Evolutionary conservation across 2,329 filamentous ascomycete species (phyloP).

Genomic region (Nothomitra cinnamomea): DNA sequence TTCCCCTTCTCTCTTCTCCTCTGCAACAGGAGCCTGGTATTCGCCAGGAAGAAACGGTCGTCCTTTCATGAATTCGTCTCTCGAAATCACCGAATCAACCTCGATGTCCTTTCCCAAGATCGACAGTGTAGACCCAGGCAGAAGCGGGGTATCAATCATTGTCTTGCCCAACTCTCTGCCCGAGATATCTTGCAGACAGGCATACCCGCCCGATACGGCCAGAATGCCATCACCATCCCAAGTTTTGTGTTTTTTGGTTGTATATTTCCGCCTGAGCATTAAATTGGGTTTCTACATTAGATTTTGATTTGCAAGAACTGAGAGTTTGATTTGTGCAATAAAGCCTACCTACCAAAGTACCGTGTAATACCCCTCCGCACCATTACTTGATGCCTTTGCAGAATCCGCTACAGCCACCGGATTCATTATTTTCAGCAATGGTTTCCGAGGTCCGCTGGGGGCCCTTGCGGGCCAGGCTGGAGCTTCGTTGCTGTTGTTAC

Average conservation of each 20-base stretch:
- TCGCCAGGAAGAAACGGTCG: constrained; percentile 24
- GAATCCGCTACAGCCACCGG: not conserved
- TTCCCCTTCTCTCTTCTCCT: not conserved
- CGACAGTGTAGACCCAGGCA: constrained; percentile 42
- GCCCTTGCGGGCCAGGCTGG: not conserved
- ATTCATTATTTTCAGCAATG: not conserved
- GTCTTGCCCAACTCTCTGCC: constrained; percentile 46
- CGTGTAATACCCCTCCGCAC: constrained; percentile 25
- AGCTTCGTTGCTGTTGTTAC: too few relatives aligned
- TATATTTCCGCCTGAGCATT: constrained; percentile 44
- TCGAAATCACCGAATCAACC: constrained; percentile 43
- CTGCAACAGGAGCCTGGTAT: not conserved
- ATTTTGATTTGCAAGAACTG: not conserved
- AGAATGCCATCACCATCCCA: constrained; percentile 61
- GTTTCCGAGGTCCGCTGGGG: not conserved
- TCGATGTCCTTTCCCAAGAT: constrained; percentile 53
- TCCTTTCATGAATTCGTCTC: constrained; percentile 38
- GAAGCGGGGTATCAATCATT: constrained; percentile 36
- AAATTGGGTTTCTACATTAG: not conserved
- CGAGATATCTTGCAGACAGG: constrained; percentile 41
- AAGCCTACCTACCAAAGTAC: constrained; percentile 26
- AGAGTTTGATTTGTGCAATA: not conserved
- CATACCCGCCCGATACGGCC: constrained; percentile 37
- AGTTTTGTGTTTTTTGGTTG: constrained; percentile 57
- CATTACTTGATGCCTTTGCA: not conserved